A percentile compares a stretch with the other conserved stretches of the same genome.
phyloP scores from a whole-genome alignment of 495 filamentous ascomycete species.

The Parathielavia hyrcaniae region DNA sequence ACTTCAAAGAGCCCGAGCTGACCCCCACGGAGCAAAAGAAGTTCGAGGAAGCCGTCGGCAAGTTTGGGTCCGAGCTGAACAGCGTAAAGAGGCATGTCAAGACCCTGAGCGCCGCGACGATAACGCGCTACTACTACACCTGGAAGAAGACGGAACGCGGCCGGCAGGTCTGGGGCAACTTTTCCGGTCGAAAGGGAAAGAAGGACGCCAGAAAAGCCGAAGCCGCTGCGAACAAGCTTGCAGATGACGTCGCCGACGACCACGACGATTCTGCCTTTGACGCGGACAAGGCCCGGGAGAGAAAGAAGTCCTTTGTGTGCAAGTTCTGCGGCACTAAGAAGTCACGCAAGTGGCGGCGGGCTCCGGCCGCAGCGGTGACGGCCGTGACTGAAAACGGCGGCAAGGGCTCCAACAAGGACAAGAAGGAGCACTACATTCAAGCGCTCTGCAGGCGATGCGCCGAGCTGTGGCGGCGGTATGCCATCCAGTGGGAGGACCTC shows the following conservation, averaged over 20 bases:
- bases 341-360: constrained; percentile 87
- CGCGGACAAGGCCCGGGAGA: constrained; percentile 69
- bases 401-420: constrained; percentile 61
- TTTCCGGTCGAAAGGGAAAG: constrained; percentile 76
- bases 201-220: constrained; percentile 68
- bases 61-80: constrained; percentile 85
- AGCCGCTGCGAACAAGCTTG: constrained; percentile 60
- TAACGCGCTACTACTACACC: constrained; percentile 90
- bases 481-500: constrained; percentile 90
- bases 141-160: constrained; percentile 95
- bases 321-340: constrained; percentile 79
- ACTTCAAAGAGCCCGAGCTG: constrained; percentile 80
- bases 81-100: constrained; percentile 79
- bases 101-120: constrained; percentile 65
- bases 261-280: constrained; percentile 96
- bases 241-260: constrained; percentile 89
- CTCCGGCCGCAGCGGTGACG: constrained; percentile 70
- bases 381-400: constrained; percentile 60
- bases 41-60: constrained; percentile 88
- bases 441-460: constrained; percentile 88
- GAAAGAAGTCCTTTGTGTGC: constrained; percentile 83
- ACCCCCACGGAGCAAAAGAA: constrained; percentile 71
- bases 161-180: constrained; percentile 81
- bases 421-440: constrained; percentile 65
- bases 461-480: constrained; percentile 87